A percentile compares a stretch with the other conserved stretches of the same genome.
Evolutionary conservation across 257 asterid species (phyloP).

Genomic region (Ocimum tenuiflorum): DNA sequence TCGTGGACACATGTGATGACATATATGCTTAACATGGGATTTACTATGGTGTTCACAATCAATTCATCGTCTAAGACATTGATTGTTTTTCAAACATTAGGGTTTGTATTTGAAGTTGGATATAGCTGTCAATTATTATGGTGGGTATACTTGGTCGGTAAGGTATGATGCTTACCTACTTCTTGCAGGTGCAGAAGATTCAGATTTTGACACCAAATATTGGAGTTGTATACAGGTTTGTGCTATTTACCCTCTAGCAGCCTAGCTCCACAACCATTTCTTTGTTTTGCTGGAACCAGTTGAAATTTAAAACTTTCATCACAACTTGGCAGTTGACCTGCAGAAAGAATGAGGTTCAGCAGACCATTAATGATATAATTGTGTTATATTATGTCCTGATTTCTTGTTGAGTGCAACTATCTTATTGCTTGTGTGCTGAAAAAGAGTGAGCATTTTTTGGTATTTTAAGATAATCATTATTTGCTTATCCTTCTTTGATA

Average conservation of each 20-base stretch:
- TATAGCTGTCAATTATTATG: neutral
- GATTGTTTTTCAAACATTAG: neutral
- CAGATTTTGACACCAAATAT: slow-evolving; percentile 89
- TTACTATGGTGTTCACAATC: neutral
- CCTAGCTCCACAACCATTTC: neutral
- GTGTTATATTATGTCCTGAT: neutral
- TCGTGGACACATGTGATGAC: neutral
- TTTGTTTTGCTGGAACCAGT: neutral
- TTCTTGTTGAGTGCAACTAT: slow-evolving; percentile 3
- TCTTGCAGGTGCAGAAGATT: slow-evolving; percentile 86
- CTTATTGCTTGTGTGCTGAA: slow-evolving; percentile 3
- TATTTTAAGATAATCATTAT: no score
- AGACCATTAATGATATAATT: neutral
- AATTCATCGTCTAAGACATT: neutral
- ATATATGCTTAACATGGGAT: neutral
- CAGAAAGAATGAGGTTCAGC: neutral
- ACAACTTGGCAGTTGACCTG: neutral
- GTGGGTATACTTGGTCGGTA: neutral
- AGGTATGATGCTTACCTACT: slow-evolving; percentile 1
- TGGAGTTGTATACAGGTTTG: slow-evolving; percentile 97
- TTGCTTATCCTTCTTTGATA: neutral
- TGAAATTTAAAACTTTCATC: neutral
- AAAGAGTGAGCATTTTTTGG: neutral
- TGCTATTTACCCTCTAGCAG: neutral
- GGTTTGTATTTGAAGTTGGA: neutral